These are phyloP conservation scores for Elasticomyces elasticus DNA, from an alignment of 495 filamentous ascomycete genomes.

Conservation along the genomic window DNA sequence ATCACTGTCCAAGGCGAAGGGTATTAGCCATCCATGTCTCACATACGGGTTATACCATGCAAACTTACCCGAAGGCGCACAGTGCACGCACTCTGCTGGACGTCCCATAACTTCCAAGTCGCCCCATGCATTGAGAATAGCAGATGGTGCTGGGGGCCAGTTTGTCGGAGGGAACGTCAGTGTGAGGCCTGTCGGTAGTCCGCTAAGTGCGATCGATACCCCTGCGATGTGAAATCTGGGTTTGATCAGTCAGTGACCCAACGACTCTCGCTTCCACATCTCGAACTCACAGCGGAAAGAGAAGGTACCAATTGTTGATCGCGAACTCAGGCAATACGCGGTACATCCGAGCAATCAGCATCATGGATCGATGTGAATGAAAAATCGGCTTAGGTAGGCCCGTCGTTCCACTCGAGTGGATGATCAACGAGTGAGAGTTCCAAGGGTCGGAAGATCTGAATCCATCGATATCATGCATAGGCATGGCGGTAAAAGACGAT, in stretches of 20 bases:
- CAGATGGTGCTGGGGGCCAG: neutral
- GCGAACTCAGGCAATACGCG: neutral
- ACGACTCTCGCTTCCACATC: no score
- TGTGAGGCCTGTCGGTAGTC: neutral
- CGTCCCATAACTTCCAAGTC: neutral
- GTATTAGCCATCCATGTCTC: no score
- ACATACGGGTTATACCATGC: no score
- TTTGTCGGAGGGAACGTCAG: neutral
- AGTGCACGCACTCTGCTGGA: neutral
- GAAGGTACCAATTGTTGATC: neutral
- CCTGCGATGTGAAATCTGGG: neutral
- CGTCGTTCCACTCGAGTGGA: neutral
- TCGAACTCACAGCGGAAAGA: neutral
- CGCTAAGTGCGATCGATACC: neutral
- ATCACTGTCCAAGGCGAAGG: no score
- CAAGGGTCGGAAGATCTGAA: neutral
- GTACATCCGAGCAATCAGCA: neutral
- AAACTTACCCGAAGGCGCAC: no score
- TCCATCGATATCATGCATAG: no score
- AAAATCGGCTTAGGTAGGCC: neutral
- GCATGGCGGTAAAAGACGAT: no score
- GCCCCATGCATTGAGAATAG: neutral
- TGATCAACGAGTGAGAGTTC: neutral
- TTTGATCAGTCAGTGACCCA: no score
- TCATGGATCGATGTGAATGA: neutral